phyloP scores from a whole-genome alignment of 495 filamentous ascomycete species.

The Xylaria intraflava region DNA sequence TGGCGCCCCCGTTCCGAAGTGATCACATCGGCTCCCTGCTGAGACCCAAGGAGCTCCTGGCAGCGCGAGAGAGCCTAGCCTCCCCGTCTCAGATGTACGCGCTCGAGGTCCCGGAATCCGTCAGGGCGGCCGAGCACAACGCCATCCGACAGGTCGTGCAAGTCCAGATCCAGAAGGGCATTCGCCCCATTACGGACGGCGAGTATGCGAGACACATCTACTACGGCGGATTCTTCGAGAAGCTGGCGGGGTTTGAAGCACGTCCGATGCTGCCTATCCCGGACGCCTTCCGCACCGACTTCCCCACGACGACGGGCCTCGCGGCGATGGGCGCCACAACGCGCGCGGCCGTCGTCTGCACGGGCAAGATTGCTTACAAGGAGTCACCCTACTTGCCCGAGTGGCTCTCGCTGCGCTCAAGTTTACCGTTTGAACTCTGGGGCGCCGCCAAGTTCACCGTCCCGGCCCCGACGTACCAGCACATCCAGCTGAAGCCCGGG shows the following conservation, averaged over 20 bases:
- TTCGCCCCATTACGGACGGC: slow-evolving; percentile 64
- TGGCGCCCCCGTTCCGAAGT: slow-evolving; percentile 65
- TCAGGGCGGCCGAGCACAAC: slow-evolving; percentile 51
- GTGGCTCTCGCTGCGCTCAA: slow-evolving; percentile 57
- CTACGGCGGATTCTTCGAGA: slow-evolving; percentile 67
- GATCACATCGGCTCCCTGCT: slow-evolving; percentile 80
- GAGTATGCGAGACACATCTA: slow-evolving; percentile 64
- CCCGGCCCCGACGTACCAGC: slow-evolving; percentile 63
- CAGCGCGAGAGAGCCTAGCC: slow-evolving; percentile 39
- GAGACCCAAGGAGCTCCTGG: slow-evolving; percentile 60
- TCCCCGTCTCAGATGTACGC: slow-evolving; percentile 32
- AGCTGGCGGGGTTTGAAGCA: slow-evolving; percentile 45
- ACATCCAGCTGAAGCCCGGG: slow-evolving; percentile 63
- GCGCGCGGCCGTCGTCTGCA: slow-evolving; percentile 65
- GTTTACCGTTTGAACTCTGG: slow-evolving; percentile 51
- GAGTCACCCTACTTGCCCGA: slow-evolving; percentile 62
- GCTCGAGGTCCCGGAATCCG: slow-evolving; percentile 39
- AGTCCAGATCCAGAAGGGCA: slow-evolving; percentile 57
- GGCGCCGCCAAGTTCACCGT: slow-evolving; percentile 65
- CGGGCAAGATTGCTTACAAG: slow-evolving; percentile 63
- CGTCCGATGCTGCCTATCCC: slow-evolving; percentile 34
- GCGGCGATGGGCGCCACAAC: slow-evolving; percentile 42
- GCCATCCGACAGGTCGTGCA: slow-evolving; percentile 60
- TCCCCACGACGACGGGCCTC: slow-evolving; percentile 32
- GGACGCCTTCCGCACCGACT: slow-evolving; percentile 30